phyloP scores from a whole-genome alignment of 768 basidiomycete species.

The Russula compacta region DNA sequence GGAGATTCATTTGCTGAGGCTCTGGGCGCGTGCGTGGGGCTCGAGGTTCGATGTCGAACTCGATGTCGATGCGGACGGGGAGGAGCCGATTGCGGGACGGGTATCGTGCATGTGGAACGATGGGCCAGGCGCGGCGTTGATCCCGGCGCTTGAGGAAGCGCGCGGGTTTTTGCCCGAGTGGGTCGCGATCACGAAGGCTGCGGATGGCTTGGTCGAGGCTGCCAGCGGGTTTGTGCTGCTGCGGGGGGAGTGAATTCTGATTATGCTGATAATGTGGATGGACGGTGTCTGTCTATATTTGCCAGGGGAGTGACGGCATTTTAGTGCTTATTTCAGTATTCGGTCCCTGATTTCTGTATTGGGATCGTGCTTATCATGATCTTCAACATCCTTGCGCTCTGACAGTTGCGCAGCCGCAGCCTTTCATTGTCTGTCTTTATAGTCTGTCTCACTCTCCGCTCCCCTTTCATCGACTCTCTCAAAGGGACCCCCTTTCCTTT shows the following conservation, averaged over 20 bases:
- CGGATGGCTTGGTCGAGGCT: slow-evolving; percentile 5
- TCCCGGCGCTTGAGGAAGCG: slow-evolving; percentile 15
- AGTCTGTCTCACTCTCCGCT: too few species aligned
- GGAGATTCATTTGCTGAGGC: neutral
- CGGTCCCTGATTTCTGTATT: too few species aligned
- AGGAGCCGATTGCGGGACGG: neutral
- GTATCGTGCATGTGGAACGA: slow-evolving; percentile 18
- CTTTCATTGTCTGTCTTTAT: too few species aligned
- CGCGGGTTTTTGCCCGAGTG: slow-evolving; percentile 15
- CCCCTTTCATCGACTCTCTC: too few species aligned
- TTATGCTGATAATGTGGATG: too few species aligned
- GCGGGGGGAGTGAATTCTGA: neutral
- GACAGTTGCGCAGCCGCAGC: too few species aligned
- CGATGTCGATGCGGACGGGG: neutral
- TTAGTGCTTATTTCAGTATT: too few species aligned
- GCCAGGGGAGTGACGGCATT: too few species aligned
- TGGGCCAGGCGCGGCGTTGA: neutral
- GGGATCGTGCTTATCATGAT: too few species aligned
- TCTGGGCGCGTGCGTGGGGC: slow-evolving; percentile 17
- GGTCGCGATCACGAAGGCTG: slow-evolving; percentile 13
- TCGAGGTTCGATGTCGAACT: slow-evolving; percentile 12
- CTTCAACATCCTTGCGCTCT: too few species aligned
- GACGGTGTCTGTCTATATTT: too few species aligned
- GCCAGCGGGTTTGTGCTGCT: neutral
- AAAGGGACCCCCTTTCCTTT: too few species aligned